Conservation (phyloP, 345 rosid genomes). For the Microthlaspi erraticum region DNA sequence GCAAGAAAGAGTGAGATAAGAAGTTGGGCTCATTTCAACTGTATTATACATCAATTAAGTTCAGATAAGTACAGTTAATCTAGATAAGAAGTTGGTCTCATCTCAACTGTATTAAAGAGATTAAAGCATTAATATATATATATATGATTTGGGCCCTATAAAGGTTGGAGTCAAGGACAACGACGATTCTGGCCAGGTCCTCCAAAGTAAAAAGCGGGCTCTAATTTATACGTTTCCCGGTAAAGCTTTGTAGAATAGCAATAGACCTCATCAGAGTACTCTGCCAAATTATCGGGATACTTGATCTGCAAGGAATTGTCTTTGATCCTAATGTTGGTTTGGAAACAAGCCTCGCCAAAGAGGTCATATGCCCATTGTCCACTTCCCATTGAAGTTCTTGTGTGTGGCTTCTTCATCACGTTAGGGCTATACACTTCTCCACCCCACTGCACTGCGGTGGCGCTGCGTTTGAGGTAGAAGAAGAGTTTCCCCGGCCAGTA, state of each 20-base stretch:
- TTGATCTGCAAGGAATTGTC: constrained; percentile 45
- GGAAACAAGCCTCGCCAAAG: constrained; percentile 37
- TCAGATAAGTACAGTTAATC: neutral
- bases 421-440: constrained; percentile 54
- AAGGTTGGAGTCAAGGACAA: constrained; percentile 35
- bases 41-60: neutral
- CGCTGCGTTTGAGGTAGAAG: constrained; percentile 31
- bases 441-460: constrained; percentile 57
- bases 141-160: neutral
- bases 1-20: neutral
- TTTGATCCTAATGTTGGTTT: constrained; percentile 40
- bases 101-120: neutral
- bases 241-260: constrained; percentile 42
- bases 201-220: constrained; percentile 53
- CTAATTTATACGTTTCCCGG: neutral
- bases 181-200: constrained; percentile 47
- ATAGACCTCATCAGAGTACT: constrained; percentile 28
- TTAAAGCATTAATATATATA: neutral
- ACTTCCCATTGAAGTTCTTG: constrained; percentile 58
- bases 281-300: constrained; percentile 42
- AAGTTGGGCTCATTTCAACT: neutral
- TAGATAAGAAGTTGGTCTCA: neutral
- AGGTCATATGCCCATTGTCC: constrained; percentile 32
- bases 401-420: constrained; percentile 53
- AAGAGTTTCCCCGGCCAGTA: constrained; percentile 54